Base-by-base conservation (phyloP, 768 basidiomycete species). In the Rhodosporidiobolus odoratus region DNA sequence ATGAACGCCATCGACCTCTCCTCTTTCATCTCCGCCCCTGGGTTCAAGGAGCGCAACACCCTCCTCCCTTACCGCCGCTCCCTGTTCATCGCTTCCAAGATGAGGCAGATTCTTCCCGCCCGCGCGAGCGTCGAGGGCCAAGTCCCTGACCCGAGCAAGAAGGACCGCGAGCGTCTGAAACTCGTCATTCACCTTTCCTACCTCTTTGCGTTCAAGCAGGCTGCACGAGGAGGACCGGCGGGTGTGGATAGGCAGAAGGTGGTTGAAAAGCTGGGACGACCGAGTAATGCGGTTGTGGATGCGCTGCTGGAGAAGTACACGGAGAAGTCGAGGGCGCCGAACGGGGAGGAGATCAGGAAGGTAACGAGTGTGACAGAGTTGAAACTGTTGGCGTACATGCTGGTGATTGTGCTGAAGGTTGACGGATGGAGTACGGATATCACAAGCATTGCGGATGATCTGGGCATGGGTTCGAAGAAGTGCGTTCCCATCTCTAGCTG, bases 351-450 rank as follows among this genome's bases (percentile, higher is more conserved):
- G 48, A 86, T 79, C 75, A 80, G 80, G 0, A 82, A 83, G 65
- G 78, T 84, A 30, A 96, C 93, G 4, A 83, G 87, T 10, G 83
- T 86, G 64, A 88, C 84, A 41, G 85, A 89, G 77, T 87, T 88
- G 4, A 86, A 84, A 75, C 82, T 95, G 3, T 80, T 92, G 66
- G 86, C 89, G 2, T 85, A 91, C 76, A 84, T 93, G 77, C 88
- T 95, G 69, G 88, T 89, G 2, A 81, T 95, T 0, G 90, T 88
- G 76, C 84, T 96, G 37, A 86, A 84, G 58, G 78, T 92, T 12
- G 92, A 96, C 72, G 85, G 86, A 62, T 95, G 86, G 75, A 86
- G 86, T 0, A 85, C 87, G 0, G 88, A 96, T 72, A 83, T 87
- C 0, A 81, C 83, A 3, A 76, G 84, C 37, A 80, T 96, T 41